These are phyloP conservation scores for Elsinoe necatrix DNA, from an alignment of 2,329 filamentous ascomycete genomes.

Conservation along the genomic window DNA sequence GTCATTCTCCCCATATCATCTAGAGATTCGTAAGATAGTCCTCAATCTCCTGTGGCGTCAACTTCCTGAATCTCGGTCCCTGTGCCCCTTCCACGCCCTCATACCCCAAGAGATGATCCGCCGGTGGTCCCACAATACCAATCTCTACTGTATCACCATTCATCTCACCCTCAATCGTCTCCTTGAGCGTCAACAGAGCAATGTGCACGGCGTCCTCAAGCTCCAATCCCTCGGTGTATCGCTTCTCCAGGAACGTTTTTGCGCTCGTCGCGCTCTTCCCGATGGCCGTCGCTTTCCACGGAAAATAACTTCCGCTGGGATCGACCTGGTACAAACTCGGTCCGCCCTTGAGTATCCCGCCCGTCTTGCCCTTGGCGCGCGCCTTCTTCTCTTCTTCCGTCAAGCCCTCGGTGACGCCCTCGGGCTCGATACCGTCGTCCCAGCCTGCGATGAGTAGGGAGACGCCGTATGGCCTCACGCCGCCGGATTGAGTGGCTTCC, in stretches of 20 bases:
- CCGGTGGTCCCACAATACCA: constrained; percentile 90
- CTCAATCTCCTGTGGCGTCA: constrained; percentile 97
- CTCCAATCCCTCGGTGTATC: constrained; percentile 94
- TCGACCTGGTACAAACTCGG: constrained; percentile 98
- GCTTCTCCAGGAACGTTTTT: constrained; percentile 98
- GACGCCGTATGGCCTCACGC: constrained; percentile 94
- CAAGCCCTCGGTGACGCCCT: constrained; percentile 48
- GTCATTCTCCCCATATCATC: constrained; percentile 24
- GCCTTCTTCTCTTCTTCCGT: constrained; percentile 59
- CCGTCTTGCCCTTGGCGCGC: constrained; percentile 76
- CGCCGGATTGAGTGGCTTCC: constrained; percentile 95
- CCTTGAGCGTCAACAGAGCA: constrained; percentile 91
- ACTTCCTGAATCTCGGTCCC: constrained; percentile 83
- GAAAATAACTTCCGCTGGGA: constrained; percentile 97
- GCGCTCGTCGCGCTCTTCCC: constrained; percentile 97
- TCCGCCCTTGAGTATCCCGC: constrained; percentile 88
- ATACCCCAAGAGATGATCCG: constrained; percentile 83
- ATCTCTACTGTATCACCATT: constrained; percentile 98
- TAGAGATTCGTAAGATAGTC: constrained; percentile 98
- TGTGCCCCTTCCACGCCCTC: constrained; percentile 79
- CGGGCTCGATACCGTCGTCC: constrained; percentile 93
- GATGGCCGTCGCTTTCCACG: constrained; percentile 98
- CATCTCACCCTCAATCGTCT: constrained; percentile 99
- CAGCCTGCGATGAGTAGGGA: constrained; percentile 92
- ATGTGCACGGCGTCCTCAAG: constrained; percentile 98